Evolutionary conservation across 768 basidiomycete genomes (phyloP).

Genomic region (Panellus pusillus): DNA sequence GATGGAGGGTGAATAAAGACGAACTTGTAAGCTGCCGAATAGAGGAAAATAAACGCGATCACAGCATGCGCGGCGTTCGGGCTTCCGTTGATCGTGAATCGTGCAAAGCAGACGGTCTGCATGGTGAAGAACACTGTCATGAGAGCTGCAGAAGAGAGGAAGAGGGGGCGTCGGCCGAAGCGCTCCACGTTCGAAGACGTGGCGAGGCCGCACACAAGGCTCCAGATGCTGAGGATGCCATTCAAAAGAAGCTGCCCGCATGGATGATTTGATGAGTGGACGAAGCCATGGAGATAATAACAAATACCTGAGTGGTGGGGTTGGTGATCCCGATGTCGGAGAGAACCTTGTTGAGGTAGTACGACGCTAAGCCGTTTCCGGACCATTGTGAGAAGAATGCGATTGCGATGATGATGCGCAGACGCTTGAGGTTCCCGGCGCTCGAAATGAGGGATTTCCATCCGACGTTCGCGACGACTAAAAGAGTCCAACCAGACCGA

Average conservation of each 20-base stretch:
- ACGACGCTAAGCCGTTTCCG: conserved; percentile 81
- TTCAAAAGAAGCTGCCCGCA: conserved; percentile 64
- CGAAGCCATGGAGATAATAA: too few relatives aligned
- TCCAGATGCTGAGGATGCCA: conserved; percentile 84
- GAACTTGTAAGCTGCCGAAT: conserved; percentile 68
- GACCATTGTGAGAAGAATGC: conserved; percentile 89
- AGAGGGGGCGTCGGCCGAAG: conserved; percentile 69
- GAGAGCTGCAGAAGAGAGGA: conserved; percentile 56
- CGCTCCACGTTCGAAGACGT: conserved; percentile 65
- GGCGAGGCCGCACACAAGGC: conserved; percentile 58
- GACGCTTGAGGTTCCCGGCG: conserved; percentile 71
- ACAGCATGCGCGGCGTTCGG: conserved; percentile 61
- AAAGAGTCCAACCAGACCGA: too few relatives aligned
- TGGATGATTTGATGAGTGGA: too few relatives aligned
- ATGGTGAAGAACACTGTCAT: conserved; percentile 69
- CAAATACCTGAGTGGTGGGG: conserved; percentile 39
- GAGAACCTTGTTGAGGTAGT: conserved; percentile 78
- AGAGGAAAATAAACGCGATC: conserved; percentile 84
- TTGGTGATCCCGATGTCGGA: conserved; percentile 64
- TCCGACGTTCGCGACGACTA: conserved; percentile 53
- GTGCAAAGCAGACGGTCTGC: conserved; percentile 66
- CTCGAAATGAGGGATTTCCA: conserved; percentile 70
- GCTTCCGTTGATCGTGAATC: conserved; percentile 45
- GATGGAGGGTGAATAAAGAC: background rate
- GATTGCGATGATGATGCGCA: conserved; percentile 73